Evolutionary conservation across 352 stramenopile species (phyloP).

Genomic region (Peronospora farinosa): DNA sequence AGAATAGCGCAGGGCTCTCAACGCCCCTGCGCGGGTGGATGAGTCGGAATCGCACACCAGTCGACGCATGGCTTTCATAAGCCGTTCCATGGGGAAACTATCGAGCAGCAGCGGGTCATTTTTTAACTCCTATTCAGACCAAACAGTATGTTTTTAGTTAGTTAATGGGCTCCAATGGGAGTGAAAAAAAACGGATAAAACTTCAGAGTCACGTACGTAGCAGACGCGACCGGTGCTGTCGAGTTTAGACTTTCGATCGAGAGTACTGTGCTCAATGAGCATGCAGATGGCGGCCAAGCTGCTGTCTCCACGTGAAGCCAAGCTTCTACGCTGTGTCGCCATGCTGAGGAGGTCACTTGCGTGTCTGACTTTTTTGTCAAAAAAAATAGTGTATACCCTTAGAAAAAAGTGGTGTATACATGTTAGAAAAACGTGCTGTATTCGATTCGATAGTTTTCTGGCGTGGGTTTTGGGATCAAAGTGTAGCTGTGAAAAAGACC

Average conservation of each 20-base stretch:
- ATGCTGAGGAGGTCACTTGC: conserved; percentile 6
- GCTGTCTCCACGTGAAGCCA: conserved; percentile 34
- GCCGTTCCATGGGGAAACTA: conserved; percentile 67
- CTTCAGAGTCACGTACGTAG: conserved; percentile 38
- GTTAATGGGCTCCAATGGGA: neutral
- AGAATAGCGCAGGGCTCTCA: conserved; percentile 78
- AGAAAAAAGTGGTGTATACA: neutral
- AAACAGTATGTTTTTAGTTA: neutral
- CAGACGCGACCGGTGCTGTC: conserved; percentile 79
- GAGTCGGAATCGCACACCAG: conserved; percentile 76
- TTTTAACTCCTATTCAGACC: conserved; percentile 60
- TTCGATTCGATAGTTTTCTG: no score
- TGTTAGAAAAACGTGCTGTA: neutral
- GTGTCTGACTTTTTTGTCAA: conserved; percentile 6
- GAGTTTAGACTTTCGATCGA: conserved; percentile 85
- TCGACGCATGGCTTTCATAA: conserved; percentile 74
- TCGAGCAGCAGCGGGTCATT: conserved; percentile 80
- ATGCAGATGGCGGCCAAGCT: conserved; percentile 75
- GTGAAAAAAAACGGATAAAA: neutral
- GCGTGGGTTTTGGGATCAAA: neutral
- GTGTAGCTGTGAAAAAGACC: neutral
- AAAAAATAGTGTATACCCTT: neutral
- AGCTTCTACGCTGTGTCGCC: conserved; percentile 36
- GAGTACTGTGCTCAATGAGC: conserved; percentile 72
- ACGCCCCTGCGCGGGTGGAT: conserved; percentile 62